These are phyloP conservation scores for Russula virescens DNA, from an alignment of 768 basidiomycete species.

Conservation along the genomic window DNA sequence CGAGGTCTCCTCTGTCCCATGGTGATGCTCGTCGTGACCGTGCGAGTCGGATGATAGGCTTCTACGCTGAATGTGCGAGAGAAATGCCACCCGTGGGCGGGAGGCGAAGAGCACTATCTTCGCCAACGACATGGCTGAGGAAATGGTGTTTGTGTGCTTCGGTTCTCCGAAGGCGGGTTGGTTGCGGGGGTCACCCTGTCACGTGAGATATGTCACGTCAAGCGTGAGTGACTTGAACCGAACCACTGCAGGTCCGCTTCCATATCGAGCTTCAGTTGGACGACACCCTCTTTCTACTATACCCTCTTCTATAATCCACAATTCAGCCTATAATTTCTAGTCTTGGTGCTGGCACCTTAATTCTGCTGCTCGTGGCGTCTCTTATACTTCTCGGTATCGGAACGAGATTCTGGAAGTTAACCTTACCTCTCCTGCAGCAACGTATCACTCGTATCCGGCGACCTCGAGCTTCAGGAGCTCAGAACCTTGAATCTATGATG, in stretches of 20 bases:
- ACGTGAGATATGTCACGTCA: background rate
- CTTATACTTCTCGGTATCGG: slow-evolving; percentile 10
- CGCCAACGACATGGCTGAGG: slow-evolving; percentile 19
- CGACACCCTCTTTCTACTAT: background rate
- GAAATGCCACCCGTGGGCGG: slow-evolving; percentile 6
- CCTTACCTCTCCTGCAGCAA: background rate
- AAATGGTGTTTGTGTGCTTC: background rate
- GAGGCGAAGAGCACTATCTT: slow-evolving; percentile 10
- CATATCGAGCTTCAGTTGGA: background rate
- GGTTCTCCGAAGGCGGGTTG: background rate
- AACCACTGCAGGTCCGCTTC: no score
- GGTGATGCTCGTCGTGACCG: slow-evolving; percentile 36
- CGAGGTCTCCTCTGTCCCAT: slow-evolving; percentile 39
- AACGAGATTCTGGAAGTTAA: slow-evolving; percentile 5
- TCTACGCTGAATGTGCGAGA: slow-evolving; percentile 27
- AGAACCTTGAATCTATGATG: slow-evolving; percentile 3
- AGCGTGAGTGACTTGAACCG: no score
- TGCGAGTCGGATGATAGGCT: slow-evolving; percentile 23
- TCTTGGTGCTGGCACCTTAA: slow-evolving; percentile 20
- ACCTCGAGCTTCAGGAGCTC: slow-evolving; percentile 3
- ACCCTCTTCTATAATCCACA: slow-evolving; percentile 6
- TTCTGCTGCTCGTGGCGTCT: slow-evolving; percentile 1
- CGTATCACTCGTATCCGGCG: slow-evolving; percentile 2
- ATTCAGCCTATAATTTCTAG: slow-evolving; percentile 9
- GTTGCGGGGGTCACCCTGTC: background rate